Base-by-base conservation (phyloP, 176 grass and related monocot genomes). In the Cenchrus fungigraminus region DNA sequence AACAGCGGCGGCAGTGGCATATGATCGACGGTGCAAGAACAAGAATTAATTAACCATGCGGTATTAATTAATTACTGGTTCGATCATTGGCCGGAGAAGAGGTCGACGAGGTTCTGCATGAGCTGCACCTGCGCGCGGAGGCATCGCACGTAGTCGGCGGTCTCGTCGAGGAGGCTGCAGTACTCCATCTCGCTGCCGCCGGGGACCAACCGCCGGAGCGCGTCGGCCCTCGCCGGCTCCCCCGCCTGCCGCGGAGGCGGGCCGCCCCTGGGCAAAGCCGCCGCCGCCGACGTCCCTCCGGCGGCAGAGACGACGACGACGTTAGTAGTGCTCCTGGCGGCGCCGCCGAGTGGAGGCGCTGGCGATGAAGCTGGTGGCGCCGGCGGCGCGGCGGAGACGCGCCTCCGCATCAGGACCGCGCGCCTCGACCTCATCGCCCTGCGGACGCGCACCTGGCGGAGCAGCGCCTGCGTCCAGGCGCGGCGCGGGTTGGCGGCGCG, bases 51-150 rank as follows among this genome's bases (percentile, higher is more conserved):
- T 86, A 82, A 82, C 79, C 79, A 86, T 79, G 76, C 46, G 65
- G 65, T 60, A 68, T 90, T 88, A 79, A 79, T 90, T 74, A 80
- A 74, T 78, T 67, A 73, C 51, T 61, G 65, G 73, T 65, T 84
- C 32, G 16, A 82, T 91, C 78, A 86, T 95, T 84, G 83, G 74
- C 50, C 82, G 67, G 91, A 91, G 82, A 93, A 87, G 32, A 84
- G 77, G 82, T 93, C 91, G 83, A 90, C 91, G 79, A 98, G 82
- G 73, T 85, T 85, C 81, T 93, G 85, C 95, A 98, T 98, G 85
- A 98, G 85, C 81, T 91, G 89, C 84, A 95, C 93, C 91, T 98
- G 95, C 74, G 87, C 71, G 13, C 85, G 86, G 5, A 98, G 89
- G 62, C 83, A 85, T 79, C 82, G 82, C 60, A 95, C 66, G 83